Conservation (phyloP, 495 filamentous ascomycete species). For the Penicillium angulare region DNA sequence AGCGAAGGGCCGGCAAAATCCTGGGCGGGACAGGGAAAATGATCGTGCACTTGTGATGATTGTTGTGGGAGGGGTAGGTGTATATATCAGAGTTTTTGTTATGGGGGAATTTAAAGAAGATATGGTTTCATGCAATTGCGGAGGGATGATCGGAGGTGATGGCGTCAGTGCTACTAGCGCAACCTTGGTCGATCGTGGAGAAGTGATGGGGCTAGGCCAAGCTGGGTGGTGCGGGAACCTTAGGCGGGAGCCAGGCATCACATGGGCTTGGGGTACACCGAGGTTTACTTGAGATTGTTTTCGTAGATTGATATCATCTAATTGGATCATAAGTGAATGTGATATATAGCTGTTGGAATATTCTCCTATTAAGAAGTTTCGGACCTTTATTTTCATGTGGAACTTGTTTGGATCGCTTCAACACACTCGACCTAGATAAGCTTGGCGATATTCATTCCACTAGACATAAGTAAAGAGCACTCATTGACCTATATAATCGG, state of each 20-base stretch:
- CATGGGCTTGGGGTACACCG: background rate
- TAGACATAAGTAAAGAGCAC: no score
- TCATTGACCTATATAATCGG: no score
- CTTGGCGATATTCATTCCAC: no score
- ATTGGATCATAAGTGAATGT: no score
- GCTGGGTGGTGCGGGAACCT: background rate
- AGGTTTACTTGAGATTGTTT: background rate
- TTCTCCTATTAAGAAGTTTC: no score
- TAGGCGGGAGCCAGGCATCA: conserved; percentile 4
- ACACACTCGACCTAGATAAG: no score
- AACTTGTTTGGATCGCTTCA: no score
- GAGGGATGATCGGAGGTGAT: conserved; percentile 16
- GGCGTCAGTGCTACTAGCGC: conserved; percentile 22
- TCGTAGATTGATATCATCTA: background rate
- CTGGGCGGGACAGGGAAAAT: no score
- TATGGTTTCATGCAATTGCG: background rate
- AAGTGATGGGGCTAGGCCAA: conserved; percentile 23
- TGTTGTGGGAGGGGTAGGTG: background rate
- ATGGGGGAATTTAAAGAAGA: background rate
- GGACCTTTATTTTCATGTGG: no score
- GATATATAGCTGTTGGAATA: no score
- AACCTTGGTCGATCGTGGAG: conserved; percentile 30
- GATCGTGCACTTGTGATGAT: background rate
- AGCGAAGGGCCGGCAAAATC: background rate
- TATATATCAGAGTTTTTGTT: background rate